Base-by-base conservation (phyloP, 371 early-diverging fungal genomes). In the Rhizopus delemar region DNA sequence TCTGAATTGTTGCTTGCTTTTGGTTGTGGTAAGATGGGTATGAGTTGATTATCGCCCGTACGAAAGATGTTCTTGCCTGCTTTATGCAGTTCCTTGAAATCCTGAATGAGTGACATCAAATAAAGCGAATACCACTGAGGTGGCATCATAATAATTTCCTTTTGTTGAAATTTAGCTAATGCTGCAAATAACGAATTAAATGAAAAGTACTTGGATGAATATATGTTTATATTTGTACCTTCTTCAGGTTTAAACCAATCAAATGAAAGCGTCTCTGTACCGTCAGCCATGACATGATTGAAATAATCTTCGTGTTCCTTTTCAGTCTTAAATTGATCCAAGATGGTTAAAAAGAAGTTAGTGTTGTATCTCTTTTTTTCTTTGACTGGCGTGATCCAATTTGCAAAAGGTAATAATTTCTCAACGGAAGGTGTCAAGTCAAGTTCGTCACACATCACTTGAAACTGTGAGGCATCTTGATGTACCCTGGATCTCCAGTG, bases 351-450 rank as follows among this genome's bases (percentile, higher is more conserved):
- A 66, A 82, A 91, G 62, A 94, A 94, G 5, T 81, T 78, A 5
- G 93, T 89, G 53, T 88, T 84, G 69, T 89, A 94, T 29, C 94
- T 83, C 52, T 76, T 79, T 41, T 74, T 60, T 66, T 86, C 84
- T 0, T 78, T 66, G 5, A 73, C 61, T 11, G 94, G 94, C 9
- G 93, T 93, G 34, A 89, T 82, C 93, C 94, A 94, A 53, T 86
- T 85, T 1, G 88, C 84, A 66, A 91, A 86, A 7, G 80, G 86
- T 2, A 67, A 63, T 9, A 88, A 63, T 4, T 64, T 57, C 22
- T 64, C 70, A 3, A 83, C 73, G 0, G 78, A 75, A 9, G 88
- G 87, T 29, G 57, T 49, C 28, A 82, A 33, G 0, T 74, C 54
- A 52, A 74, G 73, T 4, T 69, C 57, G 0, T 69, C 69, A 59